Conservation (phyloP, 371 early-diverging fungal species). For the Umbelopsis sp. region DNA sequence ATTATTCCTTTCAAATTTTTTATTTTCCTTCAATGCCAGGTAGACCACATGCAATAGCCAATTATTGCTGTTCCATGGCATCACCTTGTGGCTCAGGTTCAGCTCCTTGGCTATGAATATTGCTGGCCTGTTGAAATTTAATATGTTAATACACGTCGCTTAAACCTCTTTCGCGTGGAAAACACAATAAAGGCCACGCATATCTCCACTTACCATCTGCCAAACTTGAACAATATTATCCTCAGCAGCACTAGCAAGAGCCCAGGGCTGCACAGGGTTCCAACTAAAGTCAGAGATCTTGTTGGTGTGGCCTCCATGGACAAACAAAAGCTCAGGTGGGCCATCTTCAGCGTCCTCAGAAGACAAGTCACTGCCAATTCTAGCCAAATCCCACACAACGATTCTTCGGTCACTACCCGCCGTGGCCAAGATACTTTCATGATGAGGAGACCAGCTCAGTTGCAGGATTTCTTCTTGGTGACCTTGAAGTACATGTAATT, state of each 20-base stretch:
- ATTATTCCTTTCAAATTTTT: neutral
- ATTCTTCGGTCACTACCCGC: conserved; percentile 93
- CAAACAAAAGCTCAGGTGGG: conserved; percentile 98
- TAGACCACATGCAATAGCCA: neutral
- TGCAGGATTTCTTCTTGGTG: conserved; percentile 95
- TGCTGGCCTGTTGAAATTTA: neutral
- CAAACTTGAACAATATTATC: conserved; percentile 99
- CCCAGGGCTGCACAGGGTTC: conserved; percentile 98
- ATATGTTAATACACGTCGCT: too few relatives aligned
- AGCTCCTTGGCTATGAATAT: conserved; percentile 10
- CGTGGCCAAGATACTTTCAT: conserved; percentile 91
- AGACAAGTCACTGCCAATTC: conserved; percentile 89
- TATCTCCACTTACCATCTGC: conserved; percentile 82
- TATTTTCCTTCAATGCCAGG: neutral
- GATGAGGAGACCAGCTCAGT: conserved; percentile 96
- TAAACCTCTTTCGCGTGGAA: too few relatives aligned
- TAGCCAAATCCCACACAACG: conserved; percentile 94
- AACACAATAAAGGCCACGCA: conserved; percentile 3
- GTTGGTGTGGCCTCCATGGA: conserved; percentile 99
- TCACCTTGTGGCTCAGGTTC: neutral
- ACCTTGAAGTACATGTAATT: conserved; percentile 81
- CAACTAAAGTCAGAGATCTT: conserved; percentile 96
- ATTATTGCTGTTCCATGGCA: conserved; percentile 1
- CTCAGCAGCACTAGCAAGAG: conserved; percentile 94
- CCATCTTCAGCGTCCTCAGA: conserved; percentile 97